These are phyloP conservation scores for Vicia sativa DNA, from an alignment of 306 rosid species.

Conservation along the genomic window DNA sequence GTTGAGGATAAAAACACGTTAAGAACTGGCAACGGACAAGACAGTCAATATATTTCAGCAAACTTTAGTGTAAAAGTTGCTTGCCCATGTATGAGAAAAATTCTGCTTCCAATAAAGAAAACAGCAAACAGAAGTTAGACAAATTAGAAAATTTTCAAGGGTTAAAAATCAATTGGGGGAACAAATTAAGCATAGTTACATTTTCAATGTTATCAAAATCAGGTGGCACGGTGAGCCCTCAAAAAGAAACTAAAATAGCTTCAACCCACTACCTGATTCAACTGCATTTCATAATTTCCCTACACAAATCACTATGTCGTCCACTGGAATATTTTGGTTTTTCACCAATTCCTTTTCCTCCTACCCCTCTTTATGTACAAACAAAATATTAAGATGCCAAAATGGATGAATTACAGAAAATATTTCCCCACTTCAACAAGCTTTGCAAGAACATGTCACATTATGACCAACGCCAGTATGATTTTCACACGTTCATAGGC, in stretches of 20 bases:
- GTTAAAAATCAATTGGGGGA: constrained; percentile 45
- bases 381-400: constrained; percentile 57
- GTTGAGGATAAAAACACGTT: too few species aligned
- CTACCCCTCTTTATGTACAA: constrained; percentile 82
- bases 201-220: constrained; percentile 45
- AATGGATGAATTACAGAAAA: constrained; percentile 65
- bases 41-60: not conserved
- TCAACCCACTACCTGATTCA: constrained; percentile 58
- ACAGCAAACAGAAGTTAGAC: not conserved
- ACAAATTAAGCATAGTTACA: constrained; percentile 48
- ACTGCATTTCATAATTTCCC: constrained; percentile 47
- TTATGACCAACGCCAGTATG: constrained; percentile 40
- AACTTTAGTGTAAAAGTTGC: not conserved
- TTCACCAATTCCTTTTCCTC: constrained; percentile 45
- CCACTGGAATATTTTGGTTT: constrained; percentile 43
- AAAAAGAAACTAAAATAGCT: constrained; percentile 47
- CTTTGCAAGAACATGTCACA: constrained; percentile 33
- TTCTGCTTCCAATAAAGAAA: constrained; percentile 11
- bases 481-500: constrained; percentile 58
- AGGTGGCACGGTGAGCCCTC: constrained; percentile 55
- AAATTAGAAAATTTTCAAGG: constrained; percentile 23
- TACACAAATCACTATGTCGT: constrained; percentile 44
- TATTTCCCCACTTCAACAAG: constrained; percentile 48
- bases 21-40: not conserved
- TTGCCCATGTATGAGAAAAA: not conserved